Evolutionary conservation across 140 eudicot species (phyloP).

Genomic region (Artemisia princeps): DNA sequence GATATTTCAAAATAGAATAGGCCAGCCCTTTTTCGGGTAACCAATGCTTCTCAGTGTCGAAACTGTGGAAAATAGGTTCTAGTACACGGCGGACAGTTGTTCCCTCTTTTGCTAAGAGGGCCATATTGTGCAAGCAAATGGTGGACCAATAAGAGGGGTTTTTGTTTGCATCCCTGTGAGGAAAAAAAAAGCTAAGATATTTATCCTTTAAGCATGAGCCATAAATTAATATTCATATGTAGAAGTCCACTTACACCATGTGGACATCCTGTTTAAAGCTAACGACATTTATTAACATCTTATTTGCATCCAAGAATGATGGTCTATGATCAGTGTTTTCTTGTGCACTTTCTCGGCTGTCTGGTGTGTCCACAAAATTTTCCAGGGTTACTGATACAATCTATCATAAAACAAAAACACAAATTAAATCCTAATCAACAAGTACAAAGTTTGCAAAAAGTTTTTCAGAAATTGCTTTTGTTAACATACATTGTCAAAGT

Average conservation of each 20-base stretch:
- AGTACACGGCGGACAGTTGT: conserved; percentile 73
- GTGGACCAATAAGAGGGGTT: conserved; percentile 70
- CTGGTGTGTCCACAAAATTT: conserved; percentile 43
- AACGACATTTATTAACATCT: conserved; percentile 28
- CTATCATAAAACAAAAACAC: conserved; percentile 38
- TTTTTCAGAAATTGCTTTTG: no score
- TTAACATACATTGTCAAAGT: conserved; percentile 66
- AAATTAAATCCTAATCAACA: conserved; percentile 19
- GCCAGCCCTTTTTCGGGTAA: conserved; percentile 60
- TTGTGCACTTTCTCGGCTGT: conserved; percentile 30
- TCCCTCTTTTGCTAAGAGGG: conserved; percentile 62
- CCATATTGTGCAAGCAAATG: conserved; percentile 73
- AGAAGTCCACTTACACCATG: conserved; percentile 33
- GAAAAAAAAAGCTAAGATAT: not conserved
- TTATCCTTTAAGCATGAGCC: conserved; percentile 3
- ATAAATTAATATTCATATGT: not conserved
- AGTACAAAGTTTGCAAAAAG: not conserved
- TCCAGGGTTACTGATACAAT: conserved; percentile 66
- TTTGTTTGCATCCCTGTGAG: conserved; percentile 49
- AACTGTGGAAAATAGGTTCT: conserved; percentile 62
- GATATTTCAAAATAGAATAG: conserved; percentile 46
- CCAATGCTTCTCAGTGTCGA: conserved; percentile 67
- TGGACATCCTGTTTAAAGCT: conserved; percentile 32
- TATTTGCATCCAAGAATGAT: conserved; percentile 33
- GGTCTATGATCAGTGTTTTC: conserved; percentile 30